Conservation (phyloP, 148 eudicot genomes). For the Polygonum maritimum region DNA sequence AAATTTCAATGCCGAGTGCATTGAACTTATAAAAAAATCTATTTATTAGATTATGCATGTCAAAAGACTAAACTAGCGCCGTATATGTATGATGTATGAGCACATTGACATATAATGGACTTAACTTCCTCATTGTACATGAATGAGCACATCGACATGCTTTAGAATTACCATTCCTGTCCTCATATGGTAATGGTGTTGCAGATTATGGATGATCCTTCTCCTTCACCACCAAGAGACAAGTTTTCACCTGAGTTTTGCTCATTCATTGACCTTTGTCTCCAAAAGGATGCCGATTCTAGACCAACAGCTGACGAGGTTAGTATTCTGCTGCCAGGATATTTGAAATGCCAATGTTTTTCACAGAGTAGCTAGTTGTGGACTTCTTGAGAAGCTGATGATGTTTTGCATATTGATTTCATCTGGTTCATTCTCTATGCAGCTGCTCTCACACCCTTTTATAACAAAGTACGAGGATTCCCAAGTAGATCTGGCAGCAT, state of each 20-base stretch:
- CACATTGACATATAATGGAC: no score
- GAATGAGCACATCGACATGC: neutral
- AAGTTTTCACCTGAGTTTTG: slow-evolving; percentile 77
- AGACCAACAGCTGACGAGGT: slow-evolving; percentile 97
- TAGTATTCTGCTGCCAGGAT: slow-evolving; percentile 13
- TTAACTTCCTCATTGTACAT: no score
- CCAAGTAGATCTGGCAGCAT: slow-evolving; percentile 58
- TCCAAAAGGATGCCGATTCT: slow-evolving; percentile 67
- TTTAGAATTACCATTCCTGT: neutral
- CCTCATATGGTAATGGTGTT: neutral
- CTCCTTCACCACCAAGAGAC: slow-evolving; percentile 70
- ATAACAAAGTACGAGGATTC: slow-evolving; percentile 55
- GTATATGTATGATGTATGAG: neutral
- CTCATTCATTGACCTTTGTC: slow-evolving; percentile 79
- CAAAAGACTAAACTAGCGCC: neutral
- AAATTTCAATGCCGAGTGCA: neutral
- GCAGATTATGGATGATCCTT: slow-evolving; percentile 94
- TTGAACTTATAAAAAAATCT: neutral
- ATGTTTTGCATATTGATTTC: neutral
- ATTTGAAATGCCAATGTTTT: neutral
- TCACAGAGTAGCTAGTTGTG: neutral
- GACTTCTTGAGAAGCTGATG: neutral
- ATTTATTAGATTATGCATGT: neutral
- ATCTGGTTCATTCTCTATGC: slow-evolving; percentile 18
- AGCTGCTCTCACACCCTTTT: slow-evolving; percentile 94